These are phyloP conservation scores for Hypoxylon subgilvum DNA, from an alignment of 495 filamentous ascomycete genomes.

Conservation along the genomic window DNA sequence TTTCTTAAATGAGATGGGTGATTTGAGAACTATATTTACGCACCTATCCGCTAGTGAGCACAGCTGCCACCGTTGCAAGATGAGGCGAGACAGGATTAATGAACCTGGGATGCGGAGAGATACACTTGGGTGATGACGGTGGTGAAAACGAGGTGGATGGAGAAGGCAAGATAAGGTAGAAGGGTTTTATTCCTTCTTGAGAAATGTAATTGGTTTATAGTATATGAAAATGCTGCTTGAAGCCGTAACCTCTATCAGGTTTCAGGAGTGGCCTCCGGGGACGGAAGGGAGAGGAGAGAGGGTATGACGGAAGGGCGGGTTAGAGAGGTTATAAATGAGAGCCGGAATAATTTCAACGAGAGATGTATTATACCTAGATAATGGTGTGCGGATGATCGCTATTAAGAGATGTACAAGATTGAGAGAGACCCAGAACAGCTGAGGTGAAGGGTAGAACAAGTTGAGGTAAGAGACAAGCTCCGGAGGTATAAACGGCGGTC, in stretches of 20 bases:
- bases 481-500: conserved; percentile 10
- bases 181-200: background rate
- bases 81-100: background rate
- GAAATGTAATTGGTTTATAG: background rate
- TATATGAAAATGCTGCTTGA: background rate
- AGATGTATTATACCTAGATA: no score
- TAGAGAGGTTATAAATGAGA: conserved; percentile 2
- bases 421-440: no score
- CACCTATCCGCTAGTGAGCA: conserved; percentile 2
- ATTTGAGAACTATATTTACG: background rate
- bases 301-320: conserved; percentile 2
- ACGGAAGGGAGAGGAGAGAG: no score
- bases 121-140: background rate
- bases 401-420: no score
- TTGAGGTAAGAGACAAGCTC: no score
- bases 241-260: conserved; percentile 4
- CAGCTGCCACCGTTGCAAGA: background rate
- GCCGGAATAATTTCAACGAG: no score
- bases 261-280: conserved; percentile 6
- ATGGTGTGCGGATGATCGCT: no score
- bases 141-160: background rate
- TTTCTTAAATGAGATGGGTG: background rate
- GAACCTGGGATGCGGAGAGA: background rate
- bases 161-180: background rate
- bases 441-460: no score